Percentiles rank a stretch among this genome's conserved stretches.
These are phyloP conservation scores for Pyrus bretschneideri DNA, from an alignment of 306 rosid species.

Conservation along the genomic window DNA sequence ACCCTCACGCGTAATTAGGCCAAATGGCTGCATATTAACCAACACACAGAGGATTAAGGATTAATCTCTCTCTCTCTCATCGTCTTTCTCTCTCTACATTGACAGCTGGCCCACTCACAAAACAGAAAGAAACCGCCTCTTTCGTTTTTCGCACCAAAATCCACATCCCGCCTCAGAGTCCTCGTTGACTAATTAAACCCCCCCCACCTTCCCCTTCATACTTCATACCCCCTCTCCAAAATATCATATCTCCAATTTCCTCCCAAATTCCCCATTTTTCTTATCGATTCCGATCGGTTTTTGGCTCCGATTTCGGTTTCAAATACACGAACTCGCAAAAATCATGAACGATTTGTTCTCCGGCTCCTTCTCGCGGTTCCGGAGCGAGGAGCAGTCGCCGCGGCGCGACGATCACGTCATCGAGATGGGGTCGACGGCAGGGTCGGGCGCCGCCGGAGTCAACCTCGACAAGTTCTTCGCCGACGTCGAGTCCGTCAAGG, in stretches of 20 bases:
- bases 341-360: slow-evolving; percentile 76
- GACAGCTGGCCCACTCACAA: background rate
- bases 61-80: background rate
- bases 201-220: background rate
- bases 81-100: background rate
- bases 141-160: background rate
- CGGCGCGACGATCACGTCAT: slow-evolving; percentile 45
- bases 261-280: background rate
- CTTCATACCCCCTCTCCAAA: background rate
- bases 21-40: background rate
- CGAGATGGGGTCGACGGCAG: slow-evolving; percentile 53
- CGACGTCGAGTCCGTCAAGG: slow-evolving; percentile 73
- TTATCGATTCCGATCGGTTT: background rate
- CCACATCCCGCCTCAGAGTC: background rate
- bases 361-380: slow-evolving; percentile 70
- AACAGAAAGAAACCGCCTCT: background rate
- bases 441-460: slow-evolving; percentile 23
- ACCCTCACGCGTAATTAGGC: background rate
- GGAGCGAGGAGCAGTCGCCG: slow-evolving; percentile 39
- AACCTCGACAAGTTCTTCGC: slow-evolving; percentile 75
- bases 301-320: background rate
- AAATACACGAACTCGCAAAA: background rate
- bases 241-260: slow-evolving; percentile 3
- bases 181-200: background rate
- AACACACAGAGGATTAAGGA: background rate